A percentile compares a stretch with the other conserved stretches of the same genome.
phyloP scores from a whole-genome alignment of 1,284 basidiomycete genomes.

The Cutaneotrichosporon cavernicola region DNA sequence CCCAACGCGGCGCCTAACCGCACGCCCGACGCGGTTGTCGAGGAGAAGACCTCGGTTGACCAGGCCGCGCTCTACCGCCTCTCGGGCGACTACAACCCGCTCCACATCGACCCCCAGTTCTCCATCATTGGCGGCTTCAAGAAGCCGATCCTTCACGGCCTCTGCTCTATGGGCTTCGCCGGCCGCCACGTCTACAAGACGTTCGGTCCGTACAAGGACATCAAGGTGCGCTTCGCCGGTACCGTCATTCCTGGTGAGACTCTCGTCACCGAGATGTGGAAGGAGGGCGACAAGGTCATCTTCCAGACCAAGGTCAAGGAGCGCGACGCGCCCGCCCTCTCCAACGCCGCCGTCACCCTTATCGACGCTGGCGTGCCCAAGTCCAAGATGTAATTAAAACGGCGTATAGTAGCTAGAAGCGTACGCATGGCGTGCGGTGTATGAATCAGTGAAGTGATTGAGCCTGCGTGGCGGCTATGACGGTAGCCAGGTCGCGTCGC shows the following conservation, averaged over 20 bases:
- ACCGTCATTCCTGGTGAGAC: slow-evolving; percentile 92
- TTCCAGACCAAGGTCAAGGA: slow-evolving; percentile 65
- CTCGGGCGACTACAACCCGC: slow-evolving; percentile 86
- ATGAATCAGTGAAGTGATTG: slow-evolving; percentile 1
- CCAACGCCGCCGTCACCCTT: slow-evolving; percentile 58
- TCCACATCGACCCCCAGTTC: slow-evolving; percentile 92
- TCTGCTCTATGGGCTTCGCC: slow-evolving; percentile 91
- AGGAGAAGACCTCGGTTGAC: slow-evolving; percentile 76
- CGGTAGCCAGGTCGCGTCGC: too few relatives aligned
- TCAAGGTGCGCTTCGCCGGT: slow-evolving; percentile 80
- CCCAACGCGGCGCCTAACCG: slow-evolving; percentile 78
- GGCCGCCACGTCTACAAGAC: slow-evolving; percentile 90
- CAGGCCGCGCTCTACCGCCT: slow-evolving; percentile 89
- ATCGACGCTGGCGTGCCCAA: slow-evolving; percentile 37
- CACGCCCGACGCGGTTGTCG: slow-evolving; percentile 75
- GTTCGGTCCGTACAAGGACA: slow-evolving; percentile 83
- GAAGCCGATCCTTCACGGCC: slow-evolving; percentile 72
- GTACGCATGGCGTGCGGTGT: background rate
- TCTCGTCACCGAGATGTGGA: slow-evolving; percentile 95
- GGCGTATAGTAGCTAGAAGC: background rate
- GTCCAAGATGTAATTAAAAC: slow-evolving; percentile 42
- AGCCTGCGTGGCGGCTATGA: too few relatives aligned
- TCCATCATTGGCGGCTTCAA: slow-evolving; percentile 93
- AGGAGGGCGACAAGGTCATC: slow-evolving; percentile 85
- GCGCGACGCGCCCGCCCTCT: slow-evolving; percentile 55